Evolutionary conservation across 345 rosid species (phyloP), one percentile per base, ranked within the genome.

Genomic region (Salix suchowensis): DNA sequence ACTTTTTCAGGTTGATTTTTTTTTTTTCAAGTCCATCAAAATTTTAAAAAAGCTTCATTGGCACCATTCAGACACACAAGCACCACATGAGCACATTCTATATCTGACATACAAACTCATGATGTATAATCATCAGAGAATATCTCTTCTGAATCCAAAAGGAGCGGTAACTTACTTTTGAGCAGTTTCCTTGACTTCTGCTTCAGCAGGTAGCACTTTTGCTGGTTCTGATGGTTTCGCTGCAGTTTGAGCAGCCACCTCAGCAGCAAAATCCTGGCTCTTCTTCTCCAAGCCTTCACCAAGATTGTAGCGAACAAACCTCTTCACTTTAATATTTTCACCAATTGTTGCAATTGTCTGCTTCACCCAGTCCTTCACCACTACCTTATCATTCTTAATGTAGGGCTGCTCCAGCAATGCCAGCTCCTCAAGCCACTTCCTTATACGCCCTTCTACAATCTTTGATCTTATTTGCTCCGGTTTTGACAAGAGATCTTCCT

Each of bases 201-300:
- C 83, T 30, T 84, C 79, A 67, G 85, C 85, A 50, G 91, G 78
- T 74, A 88, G 85, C 77, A 86, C 93, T 76, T 87, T 85, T 65
- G 80, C 87, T 69, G 88, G 84, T 30, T 85, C 76, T 24, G 90
- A 32, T 26, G 74, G 80, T 2, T 88, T 93, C 24, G 92, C 88
- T 42, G 96, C 85, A 32, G 94, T 88, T 86, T 95, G 98, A 8
- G 98, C 97, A 61, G 98, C 97, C 32, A 95, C 98, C 81, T 95
- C 98, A 23, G 96, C 96, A 81, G 96, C 96, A 84, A 95, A 93
- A 84, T 93, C 98, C 84, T 90, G 98, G 76, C 91, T 93, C 86
- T 88, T 95, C 86, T 89, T 95, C 88, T 91, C 88, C 81, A 93
- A 81, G 60, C 98, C 98, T 81, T 95, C 98, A 54, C 98, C 98